Base-by-base conservation (phyloP, 371 early-diverging fungal species). In the Neoconidiobolus thromboides region DNA sequence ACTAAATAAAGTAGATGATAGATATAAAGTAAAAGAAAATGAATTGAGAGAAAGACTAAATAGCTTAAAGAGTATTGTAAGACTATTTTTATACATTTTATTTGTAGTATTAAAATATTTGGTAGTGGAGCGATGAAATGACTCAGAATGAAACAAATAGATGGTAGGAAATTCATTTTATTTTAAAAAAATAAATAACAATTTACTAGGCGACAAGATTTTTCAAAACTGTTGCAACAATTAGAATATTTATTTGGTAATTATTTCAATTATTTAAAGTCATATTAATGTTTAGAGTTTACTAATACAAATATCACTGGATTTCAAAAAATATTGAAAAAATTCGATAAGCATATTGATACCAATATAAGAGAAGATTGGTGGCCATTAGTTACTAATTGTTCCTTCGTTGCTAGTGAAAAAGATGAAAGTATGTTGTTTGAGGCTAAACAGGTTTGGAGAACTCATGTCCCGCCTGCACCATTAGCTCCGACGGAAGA, bases 311-410 rank as follows among this genome's bases (percentile, higher is more conserved):
- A 79, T 57, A 66, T 81, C 40, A 73, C 73, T 14, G 80, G 78
- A 12, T 77, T 77, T 57, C 73, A 76, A 60, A 78, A 78, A 65
- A 79, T 81, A 41, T 67, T 80, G 57, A 77, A 81, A 62, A 80
- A 81, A 65, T 76, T 75, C 56, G 79, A 76, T 66, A 78, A 75
- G 68, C 68, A 68, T 54, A 68, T 64, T 63, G 58, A 50, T 63
- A 60, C 61, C 43, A 37, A 56, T 49, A 61, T 72, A 38, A 67
- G 71, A 40, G 66, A 67, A 51, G 67, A 68, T 49, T 66, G 81
- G 10, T 80, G 80, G 79, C 71, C 71, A 49, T 60, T 70, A 61
- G 74, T 78, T 43, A 69, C 73, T 9, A 67, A 62, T 9, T 64
- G 65, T 47, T 65, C 65, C 2, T 81, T 79, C 69, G 80, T 74